A percentile compares a stretch with the other conserved stretches of the same genome.
Evolutionary conservation across 257 asterid genomes (phyloP).

Genomic region (Petunia secreta): DNA sequence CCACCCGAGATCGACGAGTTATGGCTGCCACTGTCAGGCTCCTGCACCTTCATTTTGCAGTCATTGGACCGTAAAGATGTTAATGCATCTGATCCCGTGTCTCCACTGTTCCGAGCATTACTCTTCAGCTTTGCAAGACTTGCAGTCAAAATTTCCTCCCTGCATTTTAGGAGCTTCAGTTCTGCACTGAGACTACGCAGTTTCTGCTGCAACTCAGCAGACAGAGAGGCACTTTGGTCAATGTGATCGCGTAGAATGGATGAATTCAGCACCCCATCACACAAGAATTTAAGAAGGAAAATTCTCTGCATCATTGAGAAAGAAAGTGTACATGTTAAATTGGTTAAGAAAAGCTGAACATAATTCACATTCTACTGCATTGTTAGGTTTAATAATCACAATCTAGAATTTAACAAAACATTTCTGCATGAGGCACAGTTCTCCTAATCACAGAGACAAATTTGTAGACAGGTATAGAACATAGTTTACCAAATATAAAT

Average conservation of each 20-base stretch:
- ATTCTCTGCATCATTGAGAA: constrained; percentile 69
- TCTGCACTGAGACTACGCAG: constrained; percentile 70
- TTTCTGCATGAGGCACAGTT: background rate
- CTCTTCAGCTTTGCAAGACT: constrained; percentile 51
- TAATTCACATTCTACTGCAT: constrained; percentile 17
- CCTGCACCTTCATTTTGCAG: constrained; percentile 45
- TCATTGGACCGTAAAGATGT: constrained; percentile 48
- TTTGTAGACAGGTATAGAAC: background rate
- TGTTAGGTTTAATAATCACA: background rate
- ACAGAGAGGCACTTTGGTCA: constrained; percentile 63
- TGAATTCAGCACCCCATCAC: constrained; percentile 75
- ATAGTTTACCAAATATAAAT: background rate
- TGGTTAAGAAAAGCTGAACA: constrained; percentile 24
- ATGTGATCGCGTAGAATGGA: constrained; percentile 74
- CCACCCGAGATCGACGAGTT: constrained; percentile 36
- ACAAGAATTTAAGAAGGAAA: constrained; percentile 81
- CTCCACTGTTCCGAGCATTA: constrained; percentile 49
- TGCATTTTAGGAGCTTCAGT: constrained; percentile 55
- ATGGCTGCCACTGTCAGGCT: constrained; percentile 42
- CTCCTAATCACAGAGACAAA: background rate
- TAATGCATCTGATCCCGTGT: constrained; percentile 54
- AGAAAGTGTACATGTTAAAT: constrained; percentile 23
- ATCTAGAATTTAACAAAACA: background rate
- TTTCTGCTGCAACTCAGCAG: constrained; percentile 75
- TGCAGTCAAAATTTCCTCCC: constrained; percentile 61